Conservation (phyloP, 257 asterid species). For the Solanum virginianum region DNA sequence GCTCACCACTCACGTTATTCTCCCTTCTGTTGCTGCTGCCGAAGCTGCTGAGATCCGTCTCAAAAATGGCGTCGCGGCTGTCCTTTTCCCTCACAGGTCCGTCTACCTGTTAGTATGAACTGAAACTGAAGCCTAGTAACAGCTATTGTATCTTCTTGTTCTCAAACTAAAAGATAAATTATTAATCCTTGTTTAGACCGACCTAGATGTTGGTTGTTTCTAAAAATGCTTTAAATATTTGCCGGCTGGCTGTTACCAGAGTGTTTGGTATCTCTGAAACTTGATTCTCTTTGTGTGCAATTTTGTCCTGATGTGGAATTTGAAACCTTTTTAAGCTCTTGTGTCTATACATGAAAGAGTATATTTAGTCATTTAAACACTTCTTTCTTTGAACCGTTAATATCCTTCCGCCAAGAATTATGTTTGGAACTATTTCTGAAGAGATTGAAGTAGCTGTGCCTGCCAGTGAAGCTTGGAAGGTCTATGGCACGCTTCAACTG, state of each 20-base stretch:
- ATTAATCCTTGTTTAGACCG: background rate
- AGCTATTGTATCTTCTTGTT: background rate
- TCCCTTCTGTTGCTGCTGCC: conserved; percentile 73
- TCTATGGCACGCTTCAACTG: conserved; percentile 32
- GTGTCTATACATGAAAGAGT: background rate
- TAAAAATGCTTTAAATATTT: background rate
- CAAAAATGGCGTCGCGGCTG: conserved; percentile 51
- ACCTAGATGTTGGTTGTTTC: background rate
- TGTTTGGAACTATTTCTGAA: conserved; percentile 28
- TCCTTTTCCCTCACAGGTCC: conserved; percentile 88
- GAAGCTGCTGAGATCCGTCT: conserved; percentile 92
- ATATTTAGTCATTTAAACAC: background rate
- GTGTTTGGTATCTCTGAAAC: background rate
- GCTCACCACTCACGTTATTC: conserved; percentile 74
- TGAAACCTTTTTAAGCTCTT: background rate
- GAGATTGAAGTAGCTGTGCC: conserved; percentile 32
- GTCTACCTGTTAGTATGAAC: background rate
- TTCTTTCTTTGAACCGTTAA: background rate
- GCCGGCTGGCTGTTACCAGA: background rate
- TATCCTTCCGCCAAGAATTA: background rate
- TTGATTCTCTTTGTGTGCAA: background rate
- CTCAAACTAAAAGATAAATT: background rate
- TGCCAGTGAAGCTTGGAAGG: conserved; percentile 52
- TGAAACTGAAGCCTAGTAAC: background rate
- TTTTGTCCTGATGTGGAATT: background rate